Percentiles rank a stretch among this genome's conserved stretches.
Conservation (phyloP, 306 rosid genomes). For the Prunus davidiana region DNA sequence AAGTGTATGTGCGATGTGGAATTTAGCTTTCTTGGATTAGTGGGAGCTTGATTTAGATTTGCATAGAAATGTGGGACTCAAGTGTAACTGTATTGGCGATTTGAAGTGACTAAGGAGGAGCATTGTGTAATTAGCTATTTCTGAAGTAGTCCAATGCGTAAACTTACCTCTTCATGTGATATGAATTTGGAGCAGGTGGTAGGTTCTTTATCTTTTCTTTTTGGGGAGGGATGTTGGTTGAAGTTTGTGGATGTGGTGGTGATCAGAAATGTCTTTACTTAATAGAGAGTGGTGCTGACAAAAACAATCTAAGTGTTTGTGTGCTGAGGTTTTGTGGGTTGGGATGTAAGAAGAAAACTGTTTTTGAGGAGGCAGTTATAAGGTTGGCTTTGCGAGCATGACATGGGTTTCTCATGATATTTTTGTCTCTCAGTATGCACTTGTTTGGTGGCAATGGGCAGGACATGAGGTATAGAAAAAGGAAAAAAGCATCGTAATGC, state of each 20-base stretch:
- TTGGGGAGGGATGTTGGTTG: background rate
- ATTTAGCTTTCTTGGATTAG: background rate
- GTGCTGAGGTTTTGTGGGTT: background rate
- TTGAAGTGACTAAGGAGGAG: conserved; percentile 28
- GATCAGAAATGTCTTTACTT: background rate
- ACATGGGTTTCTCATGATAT: background rate
- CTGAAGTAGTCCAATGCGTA: background rate
- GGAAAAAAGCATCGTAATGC: background rate
- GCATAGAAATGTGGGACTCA: conserved; percentile 7
- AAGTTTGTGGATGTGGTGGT: conserved; percentile 3
- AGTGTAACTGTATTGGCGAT: conserved; percentile 23
- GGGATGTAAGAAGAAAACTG: background rate
- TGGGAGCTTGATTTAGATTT: conserved; percentile 13
- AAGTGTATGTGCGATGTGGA: background rate
- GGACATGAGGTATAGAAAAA: background rate
- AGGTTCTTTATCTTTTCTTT: background rate
- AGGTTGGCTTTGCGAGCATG: background rate
- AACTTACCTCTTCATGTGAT: background rate
- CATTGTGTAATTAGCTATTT: conserved; percentile 9
- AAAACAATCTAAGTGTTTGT: background rate
- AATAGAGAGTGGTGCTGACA: background rate
- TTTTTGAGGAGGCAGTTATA: background rate
- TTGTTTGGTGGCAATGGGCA: background rate
- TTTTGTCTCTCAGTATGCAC: background rate
- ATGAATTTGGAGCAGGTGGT: conserved; percentile 17